These are phyloP conservation scores for Tetrahymena borealis DNA, from an alignment of 73 alveolate species.

Conservation along the genomic window DNA sequence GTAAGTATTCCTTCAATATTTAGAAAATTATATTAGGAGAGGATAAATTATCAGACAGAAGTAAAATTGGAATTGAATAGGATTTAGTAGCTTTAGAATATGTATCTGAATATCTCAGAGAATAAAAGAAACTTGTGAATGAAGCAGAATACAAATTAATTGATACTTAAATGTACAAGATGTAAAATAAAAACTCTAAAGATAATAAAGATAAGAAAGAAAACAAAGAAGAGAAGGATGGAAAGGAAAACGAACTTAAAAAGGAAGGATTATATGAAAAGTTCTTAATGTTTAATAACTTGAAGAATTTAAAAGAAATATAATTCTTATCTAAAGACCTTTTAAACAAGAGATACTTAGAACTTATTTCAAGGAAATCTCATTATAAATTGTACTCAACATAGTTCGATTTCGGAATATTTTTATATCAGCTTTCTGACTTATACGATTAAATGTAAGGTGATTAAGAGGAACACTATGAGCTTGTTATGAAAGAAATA, in stretches of 20 bases:
- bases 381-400: background rate
- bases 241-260: background rate
- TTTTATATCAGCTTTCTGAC: background rate
- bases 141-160: background rate
- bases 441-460: background rate
- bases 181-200: background rate
- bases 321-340: background rate
- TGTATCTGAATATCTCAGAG: background rate
- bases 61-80: background rate
- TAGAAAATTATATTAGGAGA: background rate
- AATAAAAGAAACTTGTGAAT: background rate
- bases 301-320: background rate
- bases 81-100: background rate
- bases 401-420: background rate
- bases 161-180: background rate
- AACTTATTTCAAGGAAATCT: background rate
- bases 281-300: background rate
- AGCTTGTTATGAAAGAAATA: background rate
- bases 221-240: background rate
- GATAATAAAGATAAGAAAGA: background rate
- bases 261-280: background rate
- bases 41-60: background rate
- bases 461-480: background rate
- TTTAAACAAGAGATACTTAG: background rate
- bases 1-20: background rate